A percentile compares a stretch with the other conserved stretches of the same genome.
phyloP scores from a whole-genome alignment of 2,329 filamentous ascomycete species.

The Alternaria infectoria region DNA sequence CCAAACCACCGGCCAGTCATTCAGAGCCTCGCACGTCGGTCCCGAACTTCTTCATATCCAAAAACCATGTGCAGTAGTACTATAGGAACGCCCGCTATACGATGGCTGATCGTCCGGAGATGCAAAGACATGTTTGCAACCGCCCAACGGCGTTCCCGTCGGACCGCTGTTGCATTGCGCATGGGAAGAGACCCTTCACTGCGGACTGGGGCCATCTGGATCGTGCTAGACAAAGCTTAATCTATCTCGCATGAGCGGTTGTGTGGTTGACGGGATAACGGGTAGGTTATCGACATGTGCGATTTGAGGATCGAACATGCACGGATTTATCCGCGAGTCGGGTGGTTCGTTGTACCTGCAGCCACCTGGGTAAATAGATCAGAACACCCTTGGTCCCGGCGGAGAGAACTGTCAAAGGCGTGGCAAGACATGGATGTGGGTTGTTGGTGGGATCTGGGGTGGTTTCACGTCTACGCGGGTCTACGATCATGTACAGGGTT shows the following conservation, averaged over 20 bases:
- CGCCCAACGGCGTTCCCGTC: background rate
- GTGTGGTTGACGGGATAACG: constrained; percentile 7
- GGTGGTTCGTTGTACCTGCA: constrained; percentile 5
- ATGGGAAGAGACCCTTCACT: background rate
- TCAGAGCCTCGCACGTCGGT: background rate
- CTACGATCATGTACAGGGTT: background rate
- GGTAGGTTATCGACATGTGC: constrained; percentile 7
- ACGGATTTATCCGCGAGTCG: constrained; percentile 14
- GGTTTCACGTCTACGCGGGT: background rate
- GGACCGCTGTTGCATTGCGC: constrained; percentile 6
- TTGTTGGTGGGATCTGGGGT: background rate
- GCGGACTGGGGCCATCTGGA: background rate
- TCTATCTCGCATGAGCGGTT: constrained; percentile 8
- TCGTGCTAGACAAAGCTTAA: background rate
- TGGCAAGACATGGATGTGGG: background rate
- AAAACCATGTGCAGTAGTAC: background rate
- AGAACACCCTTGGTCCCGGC: background rate
- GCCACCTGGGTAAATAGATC: constrained; percentile 10
- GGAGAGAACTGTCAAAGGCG: background rate
- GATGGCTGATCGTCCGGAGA: background rate
- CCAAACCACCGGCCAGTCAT: background rate
- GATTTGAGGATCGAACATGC: background rate
- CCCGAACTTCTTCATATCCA: background rate
- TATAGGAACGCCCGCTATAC: background rate
- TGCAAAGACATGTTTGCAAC: background rate